Evolutionary conservation across 345 rosid species (phyloP).

Genomic region (Eucalyptus curtisii): DNA sequence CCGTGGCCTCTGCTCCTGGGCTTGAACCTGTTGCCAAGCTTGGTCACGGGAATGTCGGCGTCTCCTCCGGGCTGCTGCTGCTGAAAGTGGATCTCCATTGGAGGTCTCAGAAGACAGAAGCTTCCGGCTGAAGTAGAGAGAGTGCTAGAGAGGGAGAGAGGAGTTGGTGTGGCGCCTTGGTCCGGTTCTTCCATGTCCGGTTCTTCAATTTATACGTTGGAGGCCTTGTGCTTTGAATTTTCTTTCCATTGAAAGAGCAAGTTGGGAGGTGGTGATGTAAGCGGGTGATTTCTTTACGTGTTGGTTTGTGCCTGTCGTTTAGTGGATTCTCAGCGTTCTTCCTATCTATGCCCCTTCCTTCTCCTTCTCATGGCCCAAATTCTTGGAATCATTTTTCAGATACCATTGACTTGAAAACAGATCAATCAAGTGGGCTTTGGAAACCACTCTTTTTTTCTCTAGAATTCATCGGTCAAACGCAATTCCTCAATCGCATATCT

Average conservation of each 20-base stretch:
- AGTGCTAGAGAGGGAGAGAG: neutral
- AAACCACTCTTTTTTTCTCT: neutral
- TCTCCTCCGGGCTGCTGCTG: constrained; percentile 1
- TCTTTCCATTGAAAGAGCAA: neutral
- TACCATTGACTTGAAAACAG: neutral
- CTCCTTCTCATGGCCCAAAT: neutral
- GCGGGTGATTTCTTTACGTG: neutral
- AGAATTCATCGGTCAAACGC: rapidly evolving
- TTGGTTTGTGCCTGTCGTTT: neutral
- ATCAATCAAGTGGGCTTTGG: neutral
- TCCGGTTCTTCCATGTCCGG: neutral
- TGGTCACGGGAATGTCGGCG: neutral
- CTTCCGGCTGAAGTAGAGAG: neutral
- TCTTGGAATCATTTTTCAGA: neutral
- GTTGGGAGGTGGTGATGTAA: neutral
- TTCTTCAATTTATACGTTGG: neutral
- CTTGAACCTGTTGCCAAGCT: constrained; percentile 21
- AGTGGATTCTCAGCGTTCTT: neutral
- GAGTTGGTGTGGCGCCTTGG: neutral
- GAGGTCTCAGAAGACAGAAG: neutral
- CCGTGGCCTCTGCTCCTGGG: constrained; percentile 6
- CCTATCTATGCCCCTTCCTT: neutral
- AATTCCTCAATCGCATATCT: rapidly evolving
- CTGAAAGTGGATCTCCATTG: constrained; percentile 50
- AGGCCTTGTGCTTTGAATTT: neutral